Evolutionary conservation across 805 yeast genomes (phyloP), one percentile per base, ranked within the genome.

Genomic region (Ogataea parapolymorpha): DNA sequence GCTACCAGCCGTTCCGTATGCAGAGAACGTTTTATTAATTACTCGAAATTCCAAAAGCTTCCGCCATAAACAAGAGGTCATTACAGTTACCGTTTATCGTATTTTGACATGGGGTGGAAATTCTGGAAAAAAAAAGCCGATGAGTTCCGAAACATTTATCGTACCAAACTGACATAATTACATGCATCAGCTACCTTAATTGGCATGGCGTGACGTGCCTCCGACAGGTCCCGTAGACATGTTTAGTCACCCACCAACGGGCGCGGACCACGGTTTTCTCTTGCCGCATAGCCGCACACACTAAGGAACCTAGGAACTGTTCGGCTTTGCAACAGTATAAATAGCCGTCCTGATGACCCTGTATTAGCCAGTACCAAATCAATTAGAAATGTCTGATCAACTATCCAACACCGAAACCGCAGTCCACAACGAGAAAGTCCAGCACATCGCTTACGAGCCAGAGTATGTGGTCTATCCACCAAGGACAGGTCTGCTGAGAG

Each of bases 401-500:
- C 44, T 58, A 39, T 58, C 59, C 10, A 55, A 53, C 41, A 42
- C 56, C 5, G 58, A 55, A 24, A 55, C 59, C n/a, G 59, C 59
- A 14, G 58, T 51, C 17, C 55, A 50, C 39, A 39, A 44, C 26
- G 45, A 44, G 15, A 42, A 44, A 32, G 36, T 32, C 35, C n/a
- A 42, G 7, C 24, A 29, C 11, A 25, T 22, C 6, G 25, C 39
- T 5, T 37, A 40, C 14, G 44, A 35, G 13, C 49, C 53, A 4
- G 55, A 53, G 23, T 44, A 39, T 34, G 47, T 59, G 36, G 55
- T 67, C 5, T 56, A 65, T 32, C 71, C 68, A 37, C 74, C 74
- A 34, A 56, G 73, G 49, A 61, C 66, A 12, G 66, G 65, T 39
- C 44, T 48, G 22, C 56, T 75, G 48, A 67, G 70, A 54, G 71